phyloP scores from a whole-genome alignment of 331 rosid genomes.

The Quercus lobata region DNA sequence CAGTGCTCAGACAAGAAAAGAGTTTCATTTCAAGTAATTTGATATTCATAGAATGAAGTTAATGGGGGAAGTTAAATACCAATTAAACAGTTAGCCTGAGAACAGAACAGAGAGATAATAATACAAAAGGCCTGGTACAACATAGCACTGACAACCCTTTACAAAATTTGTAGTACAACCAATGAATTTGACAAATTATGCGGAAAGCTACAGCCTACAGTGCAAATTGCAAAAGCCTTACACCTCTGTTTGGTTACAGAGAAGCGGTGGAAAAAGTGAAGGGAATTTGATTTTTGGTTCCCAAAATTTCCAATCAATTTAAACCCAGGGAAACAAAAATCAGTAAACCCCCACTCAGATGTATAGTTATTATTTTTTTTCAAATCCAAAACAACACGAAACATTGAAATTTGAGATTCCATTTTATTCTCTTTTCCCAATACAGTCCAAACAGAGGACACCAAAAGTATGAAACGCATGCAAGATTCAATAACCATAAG shows the following conservation, averaged over 20 bases:
- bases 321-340: background rate
- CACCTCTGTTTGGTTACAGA: background rate
- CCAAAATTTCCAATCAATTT: background rate
- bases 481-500: background rate
- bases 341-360: background rate
- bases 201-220: background rate
- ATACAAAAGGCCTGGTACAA: background rate
- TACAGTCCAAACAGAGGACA: slow-evolving; percentile 3
- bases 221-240: background rate
- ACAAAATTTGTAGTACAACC: background rate
- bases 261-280: background rate
- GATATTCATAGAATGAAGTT: background rate
- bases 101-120: background rate
- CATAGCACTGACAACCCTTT: background rate
- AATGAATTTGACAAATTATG: background rate
- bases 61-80: background rate
- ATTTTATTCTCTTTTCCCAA: background rate
- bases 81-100: background rate
- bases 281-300: background rate
- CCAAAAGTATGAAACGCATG: background rate
- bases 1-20: background rate
- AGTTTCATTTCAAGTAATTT: background rate
- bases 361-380: background rate
- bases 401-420: no score
- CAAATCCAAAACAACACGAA: background rate